Percentiles rank a stretch among this genome's conserved stretches.
Conservation (phyloP, 192 early-diverging fungal genomes). For the Gaertneriomyces sp. region DNA sequence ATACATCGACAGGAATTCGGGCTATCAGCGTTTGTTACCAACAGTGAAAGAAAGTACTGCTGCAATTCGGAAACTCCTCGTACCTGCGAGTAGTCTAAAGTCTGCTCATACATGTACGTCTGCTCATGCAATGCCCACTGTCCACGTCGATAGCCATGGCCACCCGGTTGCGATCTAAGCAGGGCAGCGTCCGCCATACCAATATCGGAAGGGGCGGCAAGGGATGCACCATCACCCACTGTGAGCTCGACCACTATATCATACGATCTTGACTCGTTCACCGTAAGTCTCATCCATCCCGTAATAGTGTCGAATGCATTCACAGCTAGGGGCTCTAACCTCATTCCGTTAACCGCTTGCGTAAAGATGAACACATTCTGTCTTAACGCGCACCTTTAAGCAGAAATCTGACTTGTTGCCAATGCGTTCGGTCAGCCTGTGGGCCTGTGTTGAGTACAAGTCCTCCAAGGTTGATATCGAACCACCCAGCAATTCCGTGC, state of each 20-base stretch:
- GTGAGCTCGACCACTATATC: slow-evolving; percentile 74
- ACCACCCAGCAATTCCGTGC: slow-evolving; percentile 97
- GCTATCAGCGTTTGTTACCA: background rate
- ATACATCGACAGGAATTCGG: slow-evolving; percentile 29
- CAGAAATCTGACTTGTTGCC: slow-evolving; percentile 95
- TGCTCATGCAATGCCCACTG: slow-evolving; percentile 93
- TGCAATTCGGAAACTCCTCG: background rate
- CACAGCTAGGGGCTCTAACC: slow-evolving; percentile 82
- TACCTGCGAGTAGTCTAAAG: slow-evolving; percentile 31
- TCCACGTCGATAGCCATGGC: slow-evolving; percentile 50
- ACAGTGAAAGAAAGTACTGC: background rate
- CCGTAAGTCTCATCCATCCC: slow-evolving; percentile 82
- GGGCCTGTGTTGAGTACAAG: slow-evolving; percentile 86
- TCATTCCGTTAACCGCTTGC: background rate
- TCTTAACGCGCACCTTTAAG: slow-evolving; percentile 51
- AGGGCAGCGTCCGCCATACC: slow-evolving; percentile 17
- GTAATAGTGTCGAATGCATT: slow-evolving; percentile 82
- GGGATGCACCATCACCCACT: slow-evolving; percentile 40
- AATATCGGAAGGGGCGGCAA: slow-evolving; percentile 48
- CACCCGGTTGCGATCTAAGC: slow-evolving; percentile 36
- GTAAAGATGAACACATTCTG: background rate
- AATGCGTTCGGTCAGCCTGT: slow-evolving; percentile 85
- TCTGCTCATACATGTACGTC: slow-evolving; percentile 37
- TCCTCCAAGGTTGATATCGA: slow-evolving; percentile 79
- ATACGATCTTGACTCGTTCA: slow-evolving; percentile 91